Evolutionary conservation across 108 stramenopile genomes (phyloP).

Genomic region (Stephanodiscus minutulus): DNA sequence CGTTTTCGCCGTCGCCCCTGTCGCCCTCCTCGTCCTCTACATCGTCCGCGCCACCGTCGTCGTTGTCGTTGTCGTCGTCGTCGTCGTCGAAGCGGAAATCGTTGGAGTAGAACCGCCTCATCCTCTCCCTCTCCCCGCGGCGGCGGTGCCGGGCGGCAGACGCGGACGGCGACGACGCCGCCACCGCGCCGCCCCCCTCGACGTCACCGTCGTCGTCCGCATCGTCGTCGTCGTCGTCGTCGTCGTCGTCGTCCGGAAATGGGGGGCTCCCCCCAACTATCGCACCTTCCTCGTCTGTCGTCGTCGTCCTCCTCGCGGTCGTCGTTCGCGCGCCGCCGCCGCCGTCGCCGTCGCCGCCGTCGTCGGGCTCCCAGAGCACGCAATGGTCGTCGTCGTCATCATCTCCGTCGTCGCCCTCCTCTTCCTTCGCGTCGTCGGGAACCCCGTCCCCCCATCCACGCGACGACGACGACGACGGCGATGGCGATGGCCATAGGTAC

Average conservation of each 20-base stretch:
- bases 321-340: neutral
- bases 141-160: too few species aligned
- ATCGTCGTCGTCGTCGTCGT: neutral
- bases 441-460: neutral
- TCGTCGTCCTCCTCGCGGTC: neutral
- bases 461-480: neutral
- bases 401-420: neutral
- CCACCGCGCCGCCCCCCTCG: neutral
- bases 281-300: too few species aligned
- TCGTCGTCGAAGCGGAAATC: slow-evolving; percentile 23
- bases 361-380: slow-evolving; percentile 28
- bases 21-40: neutral
- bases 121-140: slow-evolving; percentile 7
- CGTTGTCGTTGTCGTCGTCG: neutral
- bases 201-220: neutral
- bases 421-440: neutral
- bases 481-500: neutral
- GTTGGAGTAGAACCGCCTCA: slow-evolving; percentile 33
- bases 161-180: neutral
- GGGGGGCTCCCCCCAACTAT: too few species aligned
- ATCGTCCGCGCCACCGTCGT: neutral
- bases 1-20: neutral
- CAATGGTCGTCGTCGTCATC: slow-evolving; percentile 16
- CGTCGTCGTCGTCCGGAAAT: neutral
- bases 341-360: neutral